Evolutionary conservation across 2,329 filamentous ascomycete genomes (phyloP).

Genomic region (Fonsecaea multimorphosa): DNA sequence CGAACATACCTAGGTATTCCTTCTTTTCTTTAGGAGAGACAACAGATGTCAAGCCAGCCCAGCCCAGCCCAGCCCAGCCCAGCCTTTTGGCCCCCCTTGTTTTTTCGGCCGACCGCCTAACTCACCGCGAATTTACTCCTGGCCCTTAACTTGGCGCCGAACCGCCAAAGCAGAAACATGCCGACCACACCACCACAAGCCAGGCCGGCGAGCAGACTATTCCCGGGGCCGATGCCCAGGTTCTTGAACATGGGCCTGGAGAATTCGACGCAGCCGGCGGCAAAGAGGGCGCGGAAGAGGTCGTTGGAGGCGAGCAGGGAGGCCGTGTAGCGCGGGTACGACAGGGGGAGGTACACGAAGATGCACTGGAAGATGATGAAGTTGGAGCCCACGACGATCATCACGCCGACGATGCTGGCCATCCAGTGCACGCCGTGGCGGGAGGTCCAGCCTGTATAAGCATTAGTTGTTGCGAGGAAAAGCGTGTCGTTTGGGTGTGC

Average conservation of each 20-base stretch:
- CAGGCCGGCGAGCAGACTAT: conserved; percentile 46
- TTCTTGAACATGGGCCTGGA: conserved; percentile 44
- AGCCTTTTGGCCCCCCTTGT: too few relatives aligned
- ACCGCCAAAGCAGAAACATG: conserved; percentile 65
- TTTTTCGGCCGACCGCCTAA: not conserved
- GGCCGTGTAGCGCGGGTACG: conserved; percentile 35
- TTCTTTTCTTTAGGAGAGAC: too few relatives aligned
- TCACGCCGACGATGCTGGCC: conserved; percentile 48
- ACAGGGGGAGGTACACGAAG: conserved; percentile 35
- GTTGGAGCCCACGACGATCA: conserved; percentile 44
- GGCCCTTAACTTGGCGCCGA: conserved; percentile 60
- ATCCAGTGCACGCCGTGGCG: conserved; percentile 46
- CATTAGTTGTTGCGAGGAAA: not conserved
- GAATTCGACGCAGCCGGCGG: conserved; percentile 46
- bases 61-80: too few relatives aligned
- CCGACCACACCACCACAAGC: conserved; percentile 54
- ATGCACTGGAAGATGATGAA: conserved; percentile 38
- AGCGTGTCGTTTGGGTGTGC: not conserved
- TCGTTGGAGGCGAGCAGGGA: conserved; percentile 39
- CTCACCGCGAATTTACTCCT: conserved; percentile 62
- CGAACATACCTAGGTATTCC: too few relatives aligned
- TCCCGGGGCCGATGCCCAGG: conserved; percentile 42
- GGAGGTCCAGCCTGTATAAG: conserved; percentile 35
- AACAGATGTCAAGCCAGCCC: too few relatives aligned
- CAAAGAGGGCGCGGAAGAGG: conserved; percentile 41